These are phyloP conservation scores for Aspergillus niger DNA, from an alignment of 2,329 filamentous ascomycete genomes.

Conservation along the genomic window DNA sequence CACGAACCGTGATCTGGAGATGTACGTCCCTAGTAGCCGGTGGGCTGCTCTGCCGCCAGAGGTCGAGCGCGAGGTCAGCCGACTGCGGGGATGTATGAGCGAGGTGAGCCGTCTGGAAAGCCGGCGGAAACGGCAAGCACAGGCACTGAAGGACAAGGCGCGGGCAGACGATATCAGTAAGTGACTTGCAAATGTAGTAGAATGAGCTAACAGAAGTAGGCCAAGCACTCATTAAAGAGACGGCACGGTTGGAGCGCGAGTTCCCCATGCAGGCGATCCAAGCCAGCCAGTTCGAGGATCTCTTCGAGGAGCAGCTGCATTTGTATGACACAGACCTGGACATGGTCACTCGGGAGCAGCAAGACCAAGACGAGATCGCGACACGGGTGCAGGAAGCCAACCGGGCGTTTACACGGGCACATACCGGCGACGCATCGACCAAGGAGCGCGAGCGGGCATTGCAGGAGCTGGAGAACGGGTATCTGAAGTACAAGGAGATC, in stretches of 20 bases:
- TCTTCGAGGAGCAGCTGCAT: slow-evolving; percentile 81
- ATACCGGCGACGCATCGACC: slow-evolving; percentile 65
- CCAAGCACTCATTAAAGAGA: slow-evolving; percentile 77
- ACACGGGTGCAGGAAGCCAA: slow-evolving; percentile 73
- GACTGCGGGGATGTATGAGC: slow-evolving; percentile 77
- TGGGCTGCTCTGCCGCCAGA: slow-evolving; percentile 76
- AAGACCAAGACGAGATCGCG: slow-evolving; percentile 74
- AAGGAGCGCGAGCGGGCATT: slow-evolving; percentile 81
- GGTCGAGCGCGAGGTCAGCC: slow-evolving; percentile 76
- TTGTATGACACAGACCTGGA: slow-evolving; percentile 79
- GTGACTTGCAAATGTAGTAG: slow-evolving; percentile 21
- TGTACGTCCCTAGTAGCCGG: slow-evolving; percentile 84
- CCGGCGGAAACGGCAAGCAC: slow-evolving; percentile 74
- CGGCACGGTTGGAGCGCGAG: slow-evolving; percentile 79
- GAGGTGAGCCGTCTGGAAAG: slow-evolving; percentile 83
- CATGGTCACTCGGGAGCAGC: slow-evolving; percentile 68
- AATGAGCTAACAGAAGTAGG: slow-evolving; percentile 44
- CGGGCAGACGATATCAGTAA: slow-evolving; percentile 82
- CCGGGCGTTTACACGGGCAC: slow-evolving; percentile 72
- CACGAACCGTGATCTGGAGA: slow-evolving; percentile 77
- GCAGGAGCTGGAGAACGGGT: slow-evolving; percentile 86
- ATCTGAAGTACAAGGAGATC: slow-evolving; percentile 95
- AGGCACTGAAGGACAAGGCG: slow-evolving; percentile 74
- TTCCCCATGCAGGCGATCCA: slow-evolving; percentile 83
- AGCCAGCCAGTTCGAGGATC: slow-evolving; percentile 85